Evolutionary conservation across 768 basidiomycete genomes (phyloP), one percentile per base, ranked within the genome.

Genomic region (Lepiota brunneoincarnata): DNA sequence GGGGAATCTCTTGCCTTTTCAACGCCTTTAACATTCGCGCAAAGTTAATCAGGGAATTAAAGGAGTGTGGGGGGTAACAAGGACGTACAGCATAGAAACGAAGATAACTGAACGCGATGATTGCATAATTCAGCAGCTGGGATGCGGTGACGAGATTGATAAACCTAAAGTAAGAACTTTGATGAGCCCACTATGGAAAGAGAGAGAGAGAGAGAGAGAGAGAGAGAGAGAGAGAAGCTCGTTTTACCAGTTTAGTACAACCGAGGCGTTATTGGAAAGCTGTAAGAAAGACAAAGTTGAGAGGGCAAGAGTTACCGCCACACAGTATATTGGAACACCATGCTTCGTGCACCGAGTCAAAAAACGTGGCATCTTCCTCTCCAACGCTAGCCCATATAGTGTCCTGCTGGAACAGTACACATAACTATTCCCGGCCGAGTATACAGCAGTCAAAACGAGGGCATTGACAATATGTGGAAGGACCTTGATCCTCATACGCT

Each of bases 391-490:
- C 0, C 81, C 81, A 40, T 73, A 75, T 11, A 82, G 61, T 1
- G 79, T 79, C 10, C 82, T 72, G 26, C 78, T 80, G 1, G 82
- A 76, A 57, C 81, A 81, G 67, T 80, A 89, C 4, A 85, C 71
- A 69, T 81, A 86, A 36, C 83, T 82, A 58, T 88, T 89, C 41
- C 83, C 84, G 17, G 87, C 86, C 37, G 86, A 88, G 67, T 87
- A 89, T 1, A 86, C 79, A 26, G 81, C 72, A 1, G 87, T 80
- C 58, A 92, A 72, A 57, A 92, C 69, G 43, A 80, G 69, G 2
- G 81, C 89, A 65, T 92, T 93, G 55, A 92, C 78, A 64, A 93
- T 81, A 45, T 82, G 80, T 5, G 83, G 83, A 9, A 89, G 70
- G 4, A 78, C 75, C 51, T 78, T 82, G 60, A 93, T 88, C 5